These are phyloP conservation scores for Vararia minispora DNA, from an alignment of 768 basidiomycete species.

Conservation along the genomic window DNA sequence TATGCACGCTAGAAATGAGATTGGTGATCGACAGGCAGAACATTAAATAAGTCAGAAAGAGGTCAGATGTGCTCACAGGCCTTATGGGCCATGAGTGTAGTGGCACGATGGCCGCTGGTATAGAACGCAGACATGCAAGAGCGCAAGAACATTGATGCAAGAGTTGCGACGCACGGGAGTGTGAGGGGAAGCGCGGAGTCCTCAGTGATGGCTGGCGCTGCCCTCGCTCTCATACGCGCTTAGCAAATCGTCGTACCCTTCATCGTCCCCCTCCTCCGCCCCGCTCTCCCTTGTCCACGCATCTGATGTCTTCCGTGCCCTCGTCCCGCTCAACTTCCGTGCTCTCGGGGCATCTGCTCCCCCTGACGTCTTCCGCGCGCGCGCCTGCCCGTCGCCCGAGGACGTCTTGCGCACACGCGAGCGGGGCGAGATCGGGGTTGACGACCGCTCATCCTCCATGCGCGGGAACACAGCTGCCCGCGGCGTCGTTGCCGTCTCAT, in stretches of 20 bases:
- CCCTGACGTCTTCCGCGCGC: constrained; percentile 20
- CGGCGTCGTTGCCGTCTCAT: constrained; percentile 45
- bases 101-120: too few relatives aligned
- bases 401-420: constrained; percentile 3
- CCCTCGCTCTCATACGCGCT: constrained; percentile 80
- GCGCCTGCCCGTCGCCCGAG: constrained; percentile 3
- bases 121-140: too few relatives aligned
- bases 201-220: constrained; percentile 19
- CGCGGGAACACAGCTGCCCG: constrained; percentile 34
- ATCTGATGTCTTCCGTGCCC: constrained; percentile 34
- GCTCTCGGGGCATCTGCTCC: constrained; percentile 20
- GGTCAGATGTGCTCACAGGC: too few relatives aligned
- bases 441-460: constrained; percentile 19
- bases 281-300: constrained; percentile 45
- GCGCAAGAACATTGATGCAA: too few relatives aligned
- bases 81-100: too few relatives aligned
- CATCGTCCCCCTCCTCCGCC: constrained; percentile 70
- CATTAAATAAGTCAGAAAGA: too few relatives aligned
- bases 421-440: constrained; percentile 19
- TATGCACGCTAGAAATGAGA: too few relatives aligned
- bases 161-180: too few relatives aligned
- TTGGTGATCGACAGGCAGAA: too few relatives aligned
- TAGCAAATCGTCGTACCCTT: constrained; percentile 63
- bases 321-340: constrained; percentile 10
- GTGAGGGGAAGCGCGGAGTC: too few relatives aligned